Percentiles rank a stretch among this genome's conserved stretches.
These are phyloP conservation scores for Immersiporthe knoxdaviesiana DNA, from an alignment of 2,329 filamentous ascomycete species.

Conservation along the genomic window DNA sequence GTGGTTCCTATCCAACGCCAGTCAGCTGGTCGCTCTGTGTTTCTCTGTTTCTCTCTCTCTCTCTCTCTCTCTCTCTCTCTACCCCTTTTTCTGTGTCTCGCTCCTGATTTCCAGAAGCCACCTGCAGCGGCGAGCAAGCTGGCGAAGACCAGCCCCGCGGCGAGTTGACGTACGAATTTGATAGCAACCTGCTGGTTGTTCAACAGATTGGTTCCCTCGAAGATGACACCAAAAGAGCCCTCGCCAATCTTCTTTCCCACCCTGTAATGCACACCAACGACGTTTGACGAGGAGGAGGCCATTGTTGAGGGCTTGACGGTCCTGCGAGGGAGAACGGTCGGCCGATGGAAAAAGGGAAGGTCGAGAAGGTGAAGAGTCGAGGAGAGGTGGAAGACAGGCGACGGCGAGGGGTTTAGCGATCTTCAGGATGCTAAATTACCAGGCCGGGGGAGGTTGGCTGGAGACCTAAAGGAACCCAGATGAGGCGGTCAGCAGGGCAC, in stretches of 20 bases:
- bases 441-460: slow-evolving; percentile 13
- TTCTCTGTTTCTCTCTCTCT: no score
- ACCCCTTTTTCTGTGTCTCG: neutral
- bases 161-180: slow-evolving; percentile 79
- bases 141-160: neutral
- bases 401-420: slow-evolving; percentile 9
- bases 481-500: slow-evolving; percentile 27
- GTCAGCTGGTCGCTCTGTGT: slow-evolving; percentile 22
- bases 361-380: slow-evolving; percentile 15
- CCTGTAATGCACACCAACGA: slow-evolving; percentile 97
- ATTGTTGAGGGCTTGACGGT: slow-evolving; percentile 50
- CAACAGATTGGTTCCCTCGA: slow-evolving; percentile 96
- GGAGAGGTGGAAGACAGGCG: slow-evolving; percentile 15
- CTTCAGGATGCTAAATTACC: slow-evolving; percentile 26
- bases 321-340: slow-evolving; percentile 17
- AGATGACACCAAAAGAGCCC: slow-evolving; percentile 97
- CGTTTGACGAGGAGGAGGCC: slow-evolving; percentile 91
- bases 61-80: no score
- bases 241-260: slow-evolving; percentile 99
- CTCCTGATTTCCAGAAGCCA: neutral
- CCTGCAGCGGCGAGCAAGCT: no score
- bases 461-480: slow-evolving; percentile 26
- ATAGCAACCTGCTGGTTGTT: slow-evolving; percentile 99
- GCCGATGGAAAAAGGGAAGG: slow-evolving; percentile 16
- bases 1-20: slow-evolving; percentile 72